phyloP scores from a whole-genome alignment of 495 filamentous ascomycete genomes.

The Penicillium atrosanguineum region DNA sequence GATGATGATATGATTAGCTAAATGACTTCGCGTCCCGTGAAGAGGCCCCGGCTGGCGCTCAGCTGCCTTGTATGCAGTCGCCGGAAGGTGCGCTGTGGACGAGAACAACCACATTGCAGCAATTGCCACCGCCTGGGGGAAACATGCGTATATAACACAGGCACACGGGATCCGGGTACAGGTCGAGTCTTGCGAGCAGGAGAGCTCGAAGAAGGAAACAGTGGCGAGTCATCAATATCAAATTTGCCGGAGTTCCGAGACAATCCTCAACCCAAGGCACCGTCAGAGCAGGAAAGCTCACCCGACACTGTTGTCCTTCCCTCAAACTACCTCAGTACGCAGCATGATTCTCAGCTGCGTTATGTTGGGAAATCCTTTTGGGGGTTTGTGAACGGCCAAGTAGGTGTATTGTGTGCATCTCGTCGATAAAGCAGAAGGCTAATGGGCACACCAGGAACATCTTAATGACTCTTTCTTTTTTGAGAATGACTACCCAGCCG shows the following conservation, averaged over 20 bases:
- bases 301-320: no score
- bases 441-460: not conserved
- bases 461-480: not conserved
- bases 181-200: slow-evolving; percentile 2
- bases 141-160: slow-evolving; percentile 15
- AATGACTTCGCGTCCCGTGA: slow-evolving; percentile 9
- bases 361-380: slow-evolving; percentile 11
- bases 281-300: no score
- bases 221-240: not conserved
- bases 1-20: not conserved
- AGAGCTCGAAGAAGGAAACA: not conserved
- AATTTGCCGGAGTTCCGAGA: not conserved
- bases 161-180: slow-evolving; percentile 6
- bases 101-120: slow-evolving; percentile 22
- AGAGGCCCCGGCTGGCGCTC: slow-evolving; percentile 20
- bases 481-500: no score
- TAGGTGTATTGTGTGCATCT: not conserved
- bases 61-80: slow-evolving; percentile 26
- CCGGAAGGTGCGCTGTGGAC: slow-evolving; percentile 28
- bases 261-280: not conserved
- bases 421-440: no score
- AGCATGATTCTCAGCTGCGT: not conserved
- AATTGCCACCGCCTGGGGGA: slow-evolving; percentile 24
- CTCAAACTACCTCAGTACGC: not conserved
- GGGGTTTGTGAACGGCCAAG: slow-evolving; percentile 8